A percentile compares a stretch with the other conserved stretches of the same genome.
These are phyloP conservation scores for Iris macrosiphon DNA, from an alignment of 106 monocot species.

Conservation along the genomic window DNA sequence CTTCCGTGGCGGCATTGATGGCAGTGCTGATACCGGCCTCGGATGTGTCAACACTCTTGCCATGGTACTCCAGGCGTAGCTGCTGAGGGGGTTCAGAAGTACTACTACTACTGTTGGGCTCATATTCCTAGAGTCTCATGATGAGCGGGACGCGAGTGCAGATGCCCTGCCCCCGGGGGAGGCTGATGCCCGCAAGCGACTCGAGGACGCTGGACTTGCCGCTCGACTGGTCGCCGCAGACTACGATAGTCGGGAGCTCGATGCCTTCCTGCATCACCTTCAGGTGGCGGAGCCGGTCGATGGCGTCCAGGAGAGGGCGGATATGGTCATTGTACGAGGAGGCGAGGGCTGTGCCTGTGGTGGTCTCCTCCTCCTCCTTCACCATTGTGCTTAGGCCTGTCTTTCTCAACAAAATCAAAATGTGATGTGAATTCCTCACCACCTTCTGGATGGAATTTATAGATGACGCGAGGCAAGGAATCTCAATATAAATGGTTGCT, in stretches of 20 bases:
- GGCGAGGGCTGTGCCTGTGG: slow-evolving; percentile 11
- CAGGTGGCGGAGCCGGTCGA: slow-evolving; percentile 20
- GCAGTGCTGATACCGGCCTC: neutral
- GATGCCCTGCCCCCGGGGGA: slow-evolving; percentile 22
- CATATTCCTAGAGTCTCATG: slow-evolving; percentile 16
- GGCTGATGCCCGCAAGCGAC: slow-evolving; percentile 18
- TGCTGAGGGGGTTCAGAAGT: too few relatives aligned
- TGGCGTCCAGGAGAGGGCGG: slow-evolving; percentile 18
- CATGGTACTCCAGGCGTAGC: slow-evolving; percentile 8
- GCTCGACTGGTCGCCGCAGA: slow-evolving; percentile 20
- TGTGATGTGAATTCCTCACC: too few relatives aligned
- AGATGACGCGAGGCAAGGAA: too few relatives aligned
- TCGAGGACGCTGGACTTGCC: slow-evolving; percentile 21
- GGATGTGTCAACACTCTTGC: neutral
- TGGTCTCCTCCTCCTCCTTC: too few relatives aligned
- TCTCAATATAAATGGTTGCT: too few relatives aligned
- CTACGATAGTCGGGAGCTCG: slow-evolving; percentile 18
- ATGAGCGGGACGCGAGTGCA: slow-evolving; percentile 21
- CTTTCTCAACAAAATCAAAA: too few relatives aligned
- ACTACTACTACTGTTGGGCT: too few relatives aligned
- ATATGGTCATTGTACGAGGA: slow-evolving; percentile 17
- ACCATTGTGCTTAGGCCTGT: too few relatives aligned
- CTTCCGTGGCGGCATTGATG: slow-evolving; percentile 6
- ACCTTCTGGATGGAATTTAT: too few relatives aligned
- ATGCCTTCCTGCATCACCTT: slow-evolving; percentile 22